Evolutionary conservation across 257 asterid genomes (phyloP), one percentile per base, ranked within the genome.

Genomic region (Pogostemon cablin): DNA sequence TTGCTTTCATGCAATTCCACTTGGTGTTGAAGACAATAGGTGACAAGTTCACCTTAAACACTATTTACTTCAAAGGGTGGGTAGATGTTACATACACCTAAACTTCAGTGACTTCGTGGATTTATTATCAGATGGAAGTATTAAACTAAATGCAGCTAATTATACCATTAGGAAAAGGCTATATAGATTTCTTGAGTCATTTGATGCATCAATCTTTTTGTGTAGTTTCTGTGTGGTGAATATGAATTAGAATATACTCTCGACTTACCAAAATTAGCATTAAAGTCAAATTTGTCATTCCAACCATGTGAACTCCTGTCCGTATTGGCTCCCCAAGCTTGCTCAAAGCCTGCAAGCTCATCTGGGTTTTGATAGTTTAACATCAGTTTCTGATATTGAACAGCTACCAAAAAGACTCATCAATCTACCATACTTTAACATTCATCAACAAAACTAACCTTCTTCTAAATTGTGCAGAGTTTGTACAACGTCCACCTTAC

Each of bases 401-500:
- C 55, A 71, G 65, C 49, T 3, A 3, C 37, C 37, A 17, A 17
- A 60, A 3, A 57, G 73, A 15, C 17, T 44, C 43, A 2, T 1
- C 39, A 32, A 37, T 32, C 25, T 17, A 3, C 42, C 9, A 25
- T 50, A 57, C 40, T 48, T 34, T 69, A 50, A 25, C 32, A 25
- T 25, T 25, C 66, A 50, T 25, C n/a, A 62, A 65, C 6, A 12
- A 8, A 41, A 65, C 85, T 72, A 20, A 93, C 98, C 98, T 88
- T 88, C 89, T 44, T 80, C 71, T 48, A 93, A 78, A 83, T 93
- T 90, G 72, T 88, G 97, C 78, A 93, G 78, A 2, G 86, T 87
- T 81, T 87, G 92, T 57, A 48, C 58, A 0, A 84, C 79, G 60
- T 87, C 96, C 86, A 90, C 97, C 74, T 86, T 87, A 43, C 96